Evolutionary conservation across 345 rosid species (phyloP), one percentile per base, ranked within the genome.

Genomic region (Pugionium dolabratum): DNA sequence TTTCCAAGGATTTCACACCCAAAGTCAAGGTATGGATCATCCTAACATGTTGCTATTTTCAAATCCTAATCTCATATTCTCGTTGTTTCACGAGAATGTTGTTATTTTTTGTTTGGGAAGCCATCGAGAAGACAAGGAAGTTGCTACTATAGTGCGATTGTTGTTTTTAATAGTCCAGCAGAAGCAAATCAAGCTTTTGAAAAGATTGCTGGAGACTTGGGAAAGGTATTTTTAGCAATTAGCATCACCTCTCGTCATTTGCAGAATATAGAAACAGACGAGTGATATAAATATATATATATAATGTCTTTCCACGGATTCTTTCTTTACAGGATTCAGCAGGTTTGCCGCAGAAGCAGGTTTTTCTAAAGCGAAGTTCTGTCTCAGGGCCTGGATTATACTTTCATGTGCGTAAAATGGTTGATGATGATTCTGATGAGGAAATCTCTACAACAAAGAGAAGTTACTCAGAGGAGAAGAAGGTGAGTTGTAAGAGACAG

Each of bases 151-250:
- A 75, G 83, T 57, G 90, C 80, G 10, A 30, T 69, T 44, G 80
- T 84, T 44, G 54, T 73, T 57, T 94, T 90, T 67, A 75, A 62
- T 36, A 79, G 75, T 70, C 64, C 76, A 27, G 78, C 76, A 63
- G 89, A 88, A 66, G 99, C 97, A 34, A 29, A 71, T n/a, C 70
- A 58, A 64, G 91, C 87, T 48, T 94, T 85, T 80, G 81, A 83
- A 41, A 83, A 74, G 49, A 42, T 81, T 10, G 54, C 72, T 41
- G 96, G 85, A 55, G 51, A 44, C 59, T 31, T 72, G 62, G 79
- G 65, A 9, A 83, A 78, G 96, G 96, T 90, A 77, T 11, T 43
- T 35, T 18, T 18, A 18, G 18, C 18, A 18, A 18, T 18, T 18
- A 27, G n/a, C 44, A 62, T 54, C 29, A 39, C 44, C 6, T 53